These are phyloP conservation scores for Myriosclerotinia curreyana DNA, from an alignment of 2,329 filamentous ascomycete species.

Conservation along the genomic window DNA sequence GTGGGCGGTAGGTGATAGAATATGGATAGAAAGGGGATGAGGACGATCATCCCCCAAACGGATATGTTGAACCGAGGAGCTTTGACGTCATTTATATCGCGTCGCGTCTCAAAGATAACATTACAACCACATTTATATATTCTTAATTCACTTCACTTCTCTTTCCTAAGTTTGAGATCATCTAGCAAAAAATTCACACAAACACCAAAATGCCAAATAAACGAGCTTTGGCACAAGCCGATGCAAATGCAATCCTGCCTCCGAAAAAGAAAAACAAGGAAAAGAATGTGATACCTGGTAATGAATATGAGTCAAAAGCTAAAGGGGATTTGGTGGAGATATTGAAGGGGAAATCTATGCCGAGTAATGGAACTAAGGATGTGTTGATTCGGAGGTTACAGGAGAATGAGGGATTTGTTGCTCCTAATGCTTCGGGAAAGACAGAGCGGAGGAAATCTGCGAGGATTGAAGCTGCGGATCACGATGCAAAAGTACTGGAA, in stretches of 20 bases:
- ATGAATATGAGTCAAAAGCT: neutral
- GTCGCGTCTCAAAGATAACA: neutral
- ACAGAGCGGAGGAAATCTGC: conserved; percentile 4
- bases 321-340: neutral
- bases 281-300: neutral
- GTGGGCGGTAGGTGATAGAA: no score
- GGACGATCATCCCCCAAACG: neutral
- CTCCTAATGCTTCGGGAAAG: neutral
- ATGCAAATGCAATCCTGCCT: conserved; percentile 2
- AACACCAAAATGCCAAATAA: conserved; percentile 9
- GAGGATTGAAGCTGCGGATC: neutral
- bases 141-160: no score
- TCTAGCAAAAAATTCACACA: neutral
- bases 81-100: conserved; percentile 3
- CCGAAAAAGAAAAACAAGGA: neutral
- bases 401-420: neutral
- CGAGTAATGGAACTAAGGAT: neutral
- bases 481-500: neutral
- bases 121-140: no score
- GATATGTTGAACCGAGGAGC: neutral
- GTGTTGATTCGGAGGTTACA: conserved; percentile 4
- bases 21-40: no score
- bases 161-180: neutral
- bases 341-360: neutral
- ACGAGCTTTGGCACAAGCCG: neutral